Percentiles rank a stretch among this genome's conserved stretches.
These are phyloP conservation scores for Ustilago lituana DNA, from an alignment of 1,284 basidiomycete genomes.

Conservation along the genomic window DNA sequence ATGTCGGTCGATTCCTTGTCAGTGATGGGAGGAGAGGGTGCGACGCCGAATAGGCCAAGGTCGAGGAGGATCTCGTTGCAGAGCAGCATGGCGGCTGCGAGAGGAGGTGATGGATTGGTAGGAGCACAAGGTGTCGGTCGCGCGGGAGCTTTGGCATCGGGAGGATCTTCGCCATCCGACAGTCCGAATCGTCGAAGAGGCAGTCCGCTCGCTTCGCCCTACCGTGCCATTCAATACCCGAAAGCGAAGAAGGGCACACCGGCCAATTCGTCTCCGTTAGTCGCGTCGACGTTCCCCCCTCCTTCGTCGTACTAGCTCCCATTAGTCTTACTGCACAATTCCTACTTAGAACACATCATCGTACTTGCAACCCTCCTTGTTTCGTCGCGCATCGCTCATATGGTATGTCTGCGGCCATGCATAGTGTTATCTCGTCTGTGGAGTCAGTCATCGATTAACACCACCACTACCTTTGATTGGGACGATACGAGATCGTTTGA, in stretches of 20 bases:
- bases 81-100: slow-evolving; percentile 19
- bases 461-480: slow-evolving; percentile 11
- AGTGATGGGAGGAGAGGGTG: neutral
- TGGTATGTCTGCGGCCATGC: too few species aligned
- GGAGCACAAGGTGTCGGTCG: slow-evolving; percentile 1
- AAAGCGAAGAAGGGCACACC: slow-evolving; percentile 20
- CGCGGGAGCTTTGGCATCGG: slow-evolving; percentile 5
- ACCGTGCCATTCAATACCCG: slow-evolving; percentile 28
- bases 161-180: slow-evolving; percentile 16
- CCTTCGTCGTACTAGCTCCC: slow-evolving; percentile 1
- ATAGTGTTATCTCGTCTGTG: slow-evolving; percentile 16
- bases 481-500: slow-evolving; percentile 1
- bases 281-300: slow-evolving; percentile 10
- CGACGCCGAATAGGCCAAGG: slow-evolving; percentile 24
- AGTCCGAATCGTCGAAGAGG: slow-evolving; percentile 20
- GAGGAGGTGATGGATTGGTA: neutral
- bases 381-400: too few species aligned
- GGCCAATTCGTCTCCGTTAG: slow-evolving; percentile 19
- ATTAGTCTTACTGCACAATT: too few species aligned
- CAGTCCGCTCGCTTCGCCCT: slow-evolving; percentile 33
- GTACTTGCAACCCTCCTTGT: too few species aligned
- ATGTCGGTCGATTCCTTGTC: slow-evolving; percentile 37
- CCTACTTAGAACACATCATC: too few species aligned
- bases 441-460: slow-evolving; percentile 8
- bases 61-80: slow-evolving; percentile 31